Base-by-base conservation (phyloP, 2,329 filamentous ascomycete species). In the Metarhizium rileyi region DNA sequence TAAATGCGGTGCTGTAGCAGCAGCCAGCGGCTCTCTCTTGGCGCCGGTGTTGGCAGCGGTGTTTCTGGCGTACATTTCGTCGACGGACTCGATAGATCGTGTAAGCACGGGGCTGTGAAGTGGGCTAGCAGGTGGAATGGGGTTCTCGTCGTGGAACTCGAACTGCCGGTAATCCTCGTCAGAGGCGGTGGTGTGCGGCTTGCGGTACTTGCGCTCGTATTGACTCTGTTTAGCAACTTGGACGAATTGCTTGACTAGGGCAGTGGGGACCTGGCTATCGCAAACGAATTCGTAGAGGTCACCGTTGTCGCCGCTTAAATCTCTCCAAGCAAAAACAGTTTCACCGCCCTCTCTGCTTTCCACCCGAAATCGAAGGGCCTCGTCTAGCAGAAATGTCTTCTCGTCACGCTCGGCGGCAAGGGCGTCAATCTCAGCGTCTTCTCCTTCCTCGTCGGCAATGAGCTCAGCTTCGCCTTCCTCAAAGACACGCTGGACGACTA, bases 201-300 rank as follows among this genome's bases (percentile, higher is more conserved):
- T 86, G 55, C 88, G 81, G 67, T 93, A 94, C 67, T 95, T 97
- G 62, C 91, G 81, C 72, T 98, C 93, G 84, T 94, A 98, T 68
- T 98, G 93, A 66, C 93, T 96, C 78, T 96, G 84, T 51, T 87
- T 79, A 7, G 93, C 87, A 48, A 89, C 83, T 48, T 85, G 76
- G 62, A 91, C 82, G 65, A 98, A 97, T 16, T 84, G 80, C 43
- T 84, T 77, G 23, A 93, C 84, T 58, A 90, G 86, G 44, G 81
- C 76, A 3, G 81, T 71, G 26, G 82, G 74, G 40, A 86, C 80
- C 12, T 83, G 83, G 36, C 75, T 66, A 69, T 97, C 93, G 71
- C 90, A 97, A 55, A 98, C 87, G 64, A 97, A 98, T 67, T 98
- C 91, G 76, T 88, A 98, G n/a, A 97, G 77, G 67, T 98, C 93